A percentile compares a stretch with the other conserved stretches of the same genome.
phyloP scores from a whole-genome alignment of 2,329 filamentous ascomycete species.

The Colletotrichum caudatum region DNA sequence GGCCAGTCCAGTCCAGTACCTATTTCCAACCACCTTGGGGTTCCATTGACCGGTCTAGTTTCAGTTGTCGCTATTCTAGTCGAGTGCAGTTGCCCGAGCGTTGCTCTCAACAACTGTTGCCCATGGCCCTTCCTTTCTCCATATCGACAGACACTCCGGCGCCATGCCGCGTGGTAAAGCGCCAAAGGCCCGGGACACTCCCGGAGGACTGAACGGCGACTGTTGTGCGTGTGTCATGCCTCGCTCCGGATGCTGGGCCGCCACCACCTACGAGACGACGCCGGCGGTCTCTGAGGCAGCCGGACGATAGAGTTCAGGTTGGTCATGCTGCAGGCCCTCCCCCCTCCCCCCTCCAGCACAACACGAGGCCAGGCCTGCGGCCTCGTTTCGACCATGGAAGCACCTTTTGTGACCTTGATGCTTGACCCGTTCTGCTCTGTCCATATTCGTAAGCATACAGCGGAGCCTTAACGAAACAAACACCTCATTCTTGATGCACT shows the following conservation, averaged over 20 bases:
- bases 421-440: constrained; percentile 17
- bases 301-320: constrained; percentile 18
- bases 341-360: constrained; percentile 2
- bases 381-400: not conserved
- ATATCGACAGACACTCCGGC: constrained; percentile 26
- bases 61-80: constrained; percentile 25
- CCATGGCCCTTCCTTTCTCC: constrained; percentile 24
- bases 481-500: constrained; percentile 17
- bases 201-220: constrained; percentile 9
- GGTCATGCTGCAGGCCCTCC: constrained; percentile 20
- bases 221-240: constrained; percentile 22
- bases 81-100: constrained; percentile 25
- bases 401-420: constrained; percentile 1
- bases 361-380: constrained; percentile 17
- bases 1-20: constrained; percentile 10
- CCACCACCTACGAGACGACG: constrained; percentile 9
- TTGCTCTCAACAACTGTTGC: constrained; percentile 19
- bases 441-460: not conserved
- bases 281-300: constrained; percentile 18
- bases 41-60: constrained; percentile 17
- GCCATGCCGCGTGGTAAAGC: constrained; percentile 25
- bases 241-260: constrained; percentile 13
- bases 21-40: constrained; percentile 13
- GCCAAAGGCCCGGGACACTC: constrained; percentile 26
- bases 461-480: constrained; percentile 26